Conservation (phyloP, 2,329 filamentous ascomycete species). For the Apiospora arundinis region DNA sequence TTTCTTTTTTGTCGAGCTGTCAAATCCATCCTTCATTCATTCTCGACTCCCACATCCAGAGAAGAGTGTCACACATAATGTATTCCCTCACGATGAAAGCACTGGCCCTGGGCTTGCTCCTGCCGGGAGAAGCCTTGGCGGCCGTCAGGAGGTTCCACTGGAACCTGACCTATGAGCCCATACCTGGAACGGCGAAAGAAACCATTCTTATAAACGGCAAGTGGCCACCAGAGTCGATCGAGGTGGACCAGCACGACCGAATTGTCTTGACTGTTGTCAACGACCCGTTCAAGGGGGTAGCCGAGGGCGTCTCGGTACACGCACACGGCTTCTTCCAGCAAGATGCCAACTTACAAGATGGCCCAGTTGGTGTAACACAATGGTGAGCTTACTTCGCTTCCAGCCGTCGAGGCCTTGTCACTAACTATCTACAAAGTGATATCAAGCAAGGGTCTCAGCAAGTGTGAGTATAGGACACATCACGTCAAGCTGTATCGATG, state of each 20-base stretch:
- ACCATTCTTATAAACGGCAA: slow-evolving; percentile 20
- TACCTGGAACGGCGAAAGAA: slow-evolving; percentile 11
- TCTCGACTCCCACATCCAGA: background rate
- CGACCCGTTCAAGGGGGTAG: background rate
- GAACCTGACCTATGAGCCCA: slow-evolving; percentile 17
- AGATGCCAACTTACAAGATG: slow-evolving; percentile 9
- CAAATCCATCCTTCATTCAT: slow-evolving; percentile 2
- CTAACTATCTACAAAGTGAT: background rate
- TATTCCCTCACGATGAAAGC: background rate
- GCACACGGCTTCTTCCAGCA: slow-evolving; percentile 21
- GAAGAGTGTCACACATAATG: slow-evolving; percentile 7
- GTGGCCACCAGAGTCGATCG: slow-evolving; percentile 21
- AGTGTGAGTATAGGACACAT: background rate
- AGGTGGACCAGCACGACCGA: slow-evolving; percentile 17
- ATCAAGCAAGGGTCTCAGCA: slow-evolving; percentile 7
- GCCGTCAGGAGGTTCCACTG: slow-evolving; percentile 11
- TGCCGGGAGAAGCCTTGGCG: slow-evolving; percentile 16
- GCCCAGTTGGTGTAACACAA: slow-evolving; percentile 20
- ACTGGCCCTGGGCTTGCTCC: slow-evolving; percentile 14
- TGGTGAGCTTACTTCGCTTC: background rate
- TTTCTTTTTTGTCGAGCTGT: background rate
- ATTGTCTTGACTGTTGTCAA: slow-evolving; percentile 20
- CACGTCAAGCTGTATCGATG: too few species aligned
- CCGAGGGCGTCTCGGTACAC: slow-evolving; percentile 14
- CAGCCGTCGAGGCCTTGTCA: background rate